Evolutionary conservation across 2,329 filamentous ascomycete genomes (phyloP).

Genomic region (Conoideocrella luteorostrata): DNA sequence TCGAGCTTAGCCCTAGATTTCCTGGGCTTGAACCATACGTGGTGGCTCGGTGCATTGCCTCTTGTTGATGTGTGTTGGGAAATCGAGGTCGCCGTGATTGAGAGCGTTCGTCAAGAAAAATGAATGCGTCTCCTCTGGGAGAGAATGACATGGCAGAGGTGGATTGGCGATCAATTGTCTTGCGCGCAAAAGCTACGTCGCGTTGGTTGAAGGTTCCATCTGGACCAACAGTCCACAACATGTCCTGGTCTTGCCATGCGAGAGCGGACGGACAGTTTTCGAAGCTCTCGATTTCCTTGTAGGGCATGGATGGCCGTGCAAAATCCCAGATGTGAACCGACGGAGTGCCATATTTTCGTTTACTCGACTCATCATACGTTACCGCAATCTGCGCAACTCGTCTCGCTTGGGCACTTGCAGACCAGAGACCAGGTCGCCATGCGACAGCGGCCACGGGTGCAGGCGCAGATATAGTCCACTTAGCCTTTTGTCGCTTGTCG

Average conservation of each 20-base stretch:
- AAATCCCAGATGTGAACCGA: constrained; percentile 63
- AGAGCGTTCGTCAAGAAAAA: constrained; percentile 55
- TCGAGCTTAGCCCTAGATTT: constrained; percentile 46
- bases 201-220: constrained; percentile 59
- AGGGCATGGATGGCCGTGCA: constrained; percentile 60
- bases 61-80: constrained; percentile 26
- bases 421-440: constrained; percentile 61
- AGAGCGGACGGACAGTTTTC: constrained; percentile 50
- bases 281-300: constrained; percentile 58
- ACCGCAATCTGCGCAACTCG: constrained; percentile 57
- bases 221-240: constrained; percentile 59
- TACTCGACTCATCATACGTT: constrained; percentile 51
- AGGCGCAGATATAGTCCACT: constrained; percentile 54
- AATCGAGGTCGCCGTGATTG: constrained; percentile 37
- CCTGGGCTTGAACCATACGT: constrained; percentile 44
- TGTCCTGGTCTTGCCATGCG: constrained; percentile 58
- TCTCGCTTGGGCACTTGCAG: constrained; percentile 53
- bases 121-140: constrained; percentile 50
- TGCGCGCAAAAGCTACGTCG: constrained; percentile 58
- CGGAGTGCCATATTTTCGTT: constrained; percentile 48
- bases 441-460: constrained; percentile 53
- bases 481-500: constrained; percentile 59
- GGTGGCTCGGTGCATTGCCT: constrained; percentile 30
- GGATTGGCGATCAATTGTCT: constrained; percentile 55
- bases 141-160: constrained; percentile 58